phyloP scores from a whole-genome alignment of 2,329 filamentous ascomycete species.

The Sporothrix mexicana region DNA sequence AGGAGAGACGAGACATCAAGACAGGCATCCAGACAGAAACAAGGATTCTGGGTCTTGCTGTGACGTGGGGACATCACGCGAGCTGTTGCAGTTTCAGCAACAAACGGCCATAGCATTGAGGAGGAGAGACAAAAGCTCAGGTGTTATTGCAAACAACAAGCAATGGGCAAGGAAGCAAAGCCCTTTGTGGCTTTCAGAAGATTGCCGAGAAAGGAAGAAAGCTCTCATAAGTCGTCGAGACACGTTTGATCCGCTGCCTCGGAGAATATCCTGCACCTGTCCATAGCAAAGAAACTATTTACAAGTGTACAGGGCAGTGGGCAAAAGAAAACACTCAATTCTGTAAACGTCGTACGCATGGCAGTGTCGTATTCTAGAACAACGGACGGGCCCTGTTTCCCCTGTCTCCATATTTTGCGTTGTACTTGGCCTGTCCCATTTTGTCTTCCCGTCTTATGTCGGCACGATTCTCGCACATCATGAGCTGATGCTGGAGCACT shows the following conservation, averaged over 20 bases:
- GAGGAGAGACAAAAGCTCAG: background rate
- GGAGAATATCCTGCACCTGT: background rate
- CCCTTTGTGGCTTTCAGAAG: background rate
- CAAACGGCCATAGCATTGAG: background rate
- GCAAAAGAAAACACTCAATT: background rate
- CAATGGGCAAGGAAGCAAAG: background rate
- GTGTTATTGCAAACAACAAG: background rate
- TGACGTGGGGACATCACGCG: conserved; percentile 4
- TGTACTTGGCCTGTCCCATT: background rate
- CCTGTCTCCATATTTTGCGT: background rate
- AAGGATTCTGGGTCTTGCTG: background rate
- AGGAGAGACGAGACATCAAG: no score
- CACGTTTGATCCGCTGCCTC: conserved; percentile 15
- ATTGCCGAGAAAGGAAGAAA: conserved; percentile 4
- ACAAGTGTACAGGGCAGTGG: background rate
- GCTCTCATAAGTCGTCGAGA: background rate
- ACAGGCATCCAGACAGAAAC: background rate
- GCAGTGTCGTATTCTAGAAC: conserved; percentile 17
- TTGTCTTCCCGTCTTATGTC: conserved; percentile 29
- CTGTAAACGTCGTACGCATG: background rate
- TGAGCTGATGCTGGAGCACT: conserved; percentile 33
- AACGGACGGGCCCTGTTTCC: background rate
- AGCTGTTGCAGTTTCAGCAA: conserved; percentile 8
- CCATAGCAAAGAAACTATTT: background rate
- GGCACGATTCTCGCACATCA: conserved; percentile 33